Conservation (phyloP, 2,329 filamentous ascomycete genomes). For the Boeremia lycopersici region DNA sequence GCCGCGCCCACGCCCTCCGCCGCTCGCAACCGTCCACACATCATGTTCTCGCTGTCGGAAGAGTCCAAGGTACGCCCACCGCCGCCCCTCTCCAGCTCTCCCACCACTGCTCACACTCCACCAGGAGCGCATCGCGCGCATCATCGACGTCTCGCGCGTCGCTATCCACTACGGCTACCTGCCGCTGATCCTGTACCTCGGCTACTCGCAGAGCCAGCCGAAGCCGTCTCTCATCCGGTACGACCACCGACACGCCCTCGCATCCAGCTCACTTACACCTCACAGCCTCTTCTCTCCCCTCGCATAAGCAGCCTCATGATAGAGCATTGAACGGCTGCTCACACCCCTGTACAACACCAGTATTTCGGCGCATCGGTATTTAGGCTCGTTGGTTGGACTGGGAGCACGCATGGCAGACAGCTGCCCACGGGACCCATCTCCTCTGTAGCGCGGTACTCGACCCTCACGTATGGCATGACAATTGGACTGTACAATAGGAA, state of each 20-base stretch:
- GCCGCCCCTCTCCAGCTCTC: background rate
- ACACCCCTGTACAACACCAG: slow-evolving; percentile 41
- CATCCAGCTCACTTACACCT: slow-evolving; percentile 21
- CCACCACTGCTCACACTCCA: slow-evolving; percentile 28
- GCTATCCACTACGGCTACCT: slow-evolving; percentile 98
- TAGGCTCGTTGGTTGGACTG: slow-evolving; percentile 19
- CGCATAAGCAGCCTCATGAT: slow-evolving; percentile 32
- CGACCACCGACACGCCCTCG: slow-evolving; percentile 7
- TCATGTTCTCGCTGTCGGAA: slow-evolving; percentile 76
- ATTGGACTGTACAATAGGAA: slow-evolving; percentile 26
- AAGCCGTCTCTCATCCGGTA: slow-evolving; percentile 79
- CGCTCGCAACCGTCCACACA: background rate
- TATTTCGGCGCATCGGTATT: slow-evolving; percentile 36
- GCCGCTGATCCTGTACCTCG: slow-evolving; percentile 94
- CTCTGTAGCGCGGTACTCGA: slow-evolving; percentile 22
- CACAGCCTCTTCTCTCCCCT: slow-evolving; percentile 48
- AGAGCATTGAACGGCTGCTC: slow-evolving; percentile 22
- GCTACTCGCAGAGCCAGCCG: slow-evolving; percentile 93
- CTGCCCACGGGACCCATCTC: slow-evolving; percentile 14
- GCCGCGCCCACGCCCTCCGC: slow-evolving; percentile 10
- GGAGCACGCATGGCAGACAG: slow-evolving; percentile 10
- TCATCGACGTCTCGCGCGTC: slow-evolving; percentile 92
- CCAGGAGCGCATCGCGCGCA: slow-evolving; percentile 95
- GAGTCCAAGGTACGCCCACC: slow-evolving; percentile 80
- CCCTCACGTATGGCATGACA: slow-evolving; percentile 21